These are phyloP conservation scores for Fusarium avenaceum DNA, from an alignment of 2,329 filamentous ascomycete genomes.

Conservation along the genomic window DNA sequence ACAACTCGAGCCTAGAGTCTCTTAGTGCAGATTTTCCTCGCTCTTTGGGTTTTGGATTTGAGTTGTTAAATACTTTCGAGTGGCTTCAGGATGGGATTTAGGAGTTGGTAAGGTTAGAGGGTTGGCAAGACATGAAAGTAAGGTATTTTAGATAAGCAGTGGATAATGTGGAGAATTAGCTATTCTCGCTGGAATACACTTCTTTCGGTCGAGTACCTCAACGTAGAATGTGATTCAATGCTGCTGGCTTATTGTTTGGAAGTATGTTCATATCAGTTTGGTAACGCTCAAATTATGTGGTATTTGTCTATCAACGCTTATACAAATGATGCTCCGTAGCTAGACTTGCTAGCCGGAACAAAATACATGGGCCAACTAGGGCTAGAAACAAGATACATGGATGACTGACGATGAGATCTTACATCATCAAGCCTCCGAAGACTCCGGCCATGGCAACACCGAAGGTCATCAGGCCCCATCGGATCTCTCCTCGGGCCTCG, in stretches of 20 bases:
- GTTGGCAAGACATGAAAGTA: neutral
- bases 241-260: neutral
- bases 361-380: constrained; percentile 29
- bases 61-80: constrained; percentile 62
- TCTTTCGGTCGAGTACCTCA: no score
- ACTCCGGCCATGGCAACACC: constrained; percentile 42
- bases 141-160: neutral
- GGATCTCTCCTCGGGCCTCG: constrained; percentile 39
- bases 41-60: constrained; percentile 59
- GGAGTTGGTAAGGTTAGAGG: neutral
- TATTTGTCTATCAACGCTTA: constrained; percentile 9
- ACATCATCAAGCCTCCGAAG: constrained; percentile 44
- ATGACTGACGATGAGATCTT: constrained; percentile 12
- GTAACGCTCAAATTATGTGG: constrained; percentile 21
- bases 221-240: no score
- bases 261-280: neutral
- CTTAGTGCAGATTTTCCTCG: constrained; percentile 53
- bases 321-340: constrained; percentile 21
- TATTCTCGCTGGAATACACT: neutral
- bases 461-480: constrained; percentile 46
- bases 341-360: constrained; percentile 29
- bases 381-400: constrained; percentile 22
- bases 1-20: constrained; percentile 30
- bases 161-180: neutral
- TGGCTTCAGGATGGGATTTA: constrained; percentile 20